Percentiles rank a stretch among this genome's conserved stretches.
Evolutionary conservation across 768 basidiomycete species (phyloP).

Genomic region (Tylopilus vinaceipallidus): DNA sequence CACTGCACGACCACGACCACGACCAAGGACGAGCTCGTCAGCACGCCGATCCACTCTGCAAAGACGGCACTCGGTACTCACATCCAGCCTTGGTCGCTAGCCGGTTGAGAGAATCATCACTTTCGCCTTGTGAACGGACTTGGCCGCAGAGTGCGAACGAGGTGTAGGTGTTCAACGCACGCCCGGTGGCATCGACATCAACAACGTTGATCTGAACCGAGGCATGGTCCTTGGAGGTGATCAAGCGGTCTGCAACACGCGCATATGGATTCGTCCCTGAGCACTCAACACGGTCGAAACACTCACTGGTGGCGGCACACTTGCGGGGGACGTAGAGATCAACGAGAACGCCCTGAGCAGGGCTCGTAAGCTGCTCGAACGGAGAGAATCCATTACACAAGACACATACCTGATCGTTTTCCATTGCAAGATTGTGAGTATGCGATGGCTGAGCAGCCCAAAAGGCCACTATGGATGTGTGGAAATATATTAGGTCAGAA

Average conservation of each 20-base stretch:
- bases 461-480: constrained; percentile 20
- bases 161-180: constrained; percentile 73
- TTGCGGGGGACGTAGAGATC: constrained; percentile 99
- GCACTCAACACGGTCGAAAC: neutral
- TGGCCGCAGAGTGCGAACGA: constrained; percentile 94
- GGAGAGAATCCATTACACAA: neutral
- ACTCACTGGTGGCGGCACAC: constrained; percentile 95
- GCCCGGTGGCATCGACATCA: constrained; percentile 90
- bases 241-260: constrained; percentile 76
- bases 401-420: constrained; percentile 81
- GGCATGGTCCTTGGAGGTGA: constrained; percentile 98
- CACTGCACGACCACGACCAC: constrained; percentile 47
- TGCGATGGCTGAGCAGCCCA: neutral
- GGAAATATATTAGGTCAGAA: constrained; percentile 28
- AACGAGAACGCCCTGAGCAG: constrained; percentile 86
- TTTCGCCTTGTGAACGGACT: constrained; percentile 93
- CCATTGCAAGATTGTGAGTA: constrained; percentile 51
- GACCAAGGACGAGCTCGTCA: constrained; percentile 9
- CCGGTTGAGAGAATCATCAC: constrained; percentile 95
- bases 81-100: constrained; percentile 93
- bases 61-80: constrained; percentile 58
- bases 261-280: neutral
- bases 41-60: neutral
- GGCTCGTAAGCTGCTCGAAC: constrained; percentile 1
- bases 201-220: constrained; percentile 95